Conservation (phyloP, 2,329 filamentous ascomycete species). For the Triangularia verruculosa region DNA sequence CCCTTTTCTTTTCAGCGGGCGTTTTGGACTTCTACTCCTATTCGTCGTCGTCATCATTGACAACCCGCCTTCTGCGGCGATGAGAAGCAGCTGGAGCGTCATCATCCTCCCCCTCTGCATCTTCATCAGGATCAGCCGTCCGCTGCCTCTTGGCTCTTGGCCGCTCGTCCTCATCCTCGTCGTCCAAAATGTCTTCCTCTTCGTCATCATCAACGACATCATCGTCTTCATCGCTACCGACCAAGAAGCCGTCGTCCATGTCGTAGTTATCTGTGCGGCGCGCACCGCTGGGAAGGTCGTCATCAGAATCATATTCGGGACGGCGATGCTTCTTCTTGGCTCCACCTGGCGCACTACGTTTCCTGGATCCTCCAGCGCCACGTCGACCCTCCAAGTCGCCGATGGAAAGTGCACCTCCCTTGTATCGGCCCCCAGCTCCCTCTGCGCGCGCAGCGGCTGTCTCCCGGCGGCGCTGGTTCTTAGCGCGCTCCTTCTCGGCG, state of each 20-base stretch:
- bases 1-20: background rate
- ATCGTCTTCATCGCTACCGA: slow-evolving; percentile 68
- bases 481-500: slow-evolving; percentile 70
- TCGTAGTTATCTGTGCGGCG: slow-evolving; percentile 73
- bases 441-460: slow-evolving; percentile 64
- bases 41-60: slow-evolving; percentile 33
- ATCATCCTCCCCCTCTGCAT: slow-evolving; percentile 54
- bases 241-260: slow-evolving; percentile 75
- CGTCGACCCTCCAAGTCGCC: slow-evolving; percentile 66
- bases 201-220: slow-evolving; percentile 58
- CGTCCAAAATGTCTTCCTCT: slow-evolving; percentile 58
- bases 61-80: slow-evolving; percentile 25
- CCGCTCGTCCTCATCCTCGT: slow-evolving; percentile 46
- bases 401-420: slow-evolving; percentile 58
- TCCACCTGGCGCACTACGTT: slow-evolving; percentile 50
- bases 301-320: slow-evolving; percentile 73
- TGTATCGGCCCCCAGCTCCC: slow-evolving; percentile 47
- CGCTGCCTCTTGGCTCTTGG: slow-evolving; percentile 50
- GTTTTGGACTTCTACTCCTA: background rate
- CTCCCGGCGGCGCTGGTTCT: slow-evolving; percentile 63
- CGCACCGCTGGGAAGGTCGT: slow-evolving; percentile 61
- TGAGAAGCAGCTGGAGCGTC: slow-evolving; percentile 34
- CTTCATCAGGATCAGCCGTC: slow-evolving; percentile 47
- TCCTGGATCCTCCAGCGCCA: slow-evolving; percentile 44
- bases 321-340: slow-evolving; percentile 52